Percentiles rank a stretch among this genome's conserved stretches.
Conservation (phyloP, 176 grass and related monocot species). For the Rhynchospora pubera region DNA sequence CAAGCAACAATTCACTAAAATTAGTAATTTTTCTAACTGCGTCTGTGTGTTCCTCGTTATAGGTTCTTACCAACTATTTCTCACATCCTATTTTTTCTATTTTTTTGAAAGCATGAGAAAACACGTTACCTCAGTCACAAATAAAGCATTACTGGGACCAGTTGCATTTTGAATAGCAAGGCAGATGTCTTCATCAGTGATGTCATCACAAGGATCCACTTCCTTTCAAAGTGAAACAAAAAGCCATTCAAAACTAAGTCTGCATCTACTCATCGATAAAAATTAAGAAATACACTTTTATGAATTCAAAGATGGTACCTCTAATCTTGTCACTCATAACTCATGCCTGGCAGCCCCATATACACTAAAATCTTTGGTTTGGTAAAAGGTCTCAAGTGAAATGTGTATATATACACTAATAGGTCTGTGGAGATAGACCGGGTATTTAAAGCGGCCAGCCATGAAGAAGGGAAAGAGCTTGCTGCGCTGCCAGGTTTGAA, state of each 20-base stretch:
- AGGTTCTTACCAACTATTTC: background rate
- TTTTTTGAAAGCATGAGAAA: background rate
- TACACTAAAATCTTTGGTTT: too few relatives aligned
- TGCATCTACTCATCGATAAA: background rate
- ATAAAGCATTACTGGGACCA: slow-evolving; percentile 88
- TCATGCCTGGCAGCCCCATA: too few relatives aligned
- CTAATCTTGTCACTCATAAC: slow-evolving; percentile 23
- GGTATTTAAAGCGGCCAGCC: too few relatives aligned
- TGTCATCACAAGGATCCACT: slow-evolving; percentile 96
- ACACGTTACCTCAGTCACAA: slow-evolving; percentile 76
- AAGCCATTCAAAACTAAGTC: background rate
- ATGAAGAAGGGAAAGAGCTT: too few relatives aligned
- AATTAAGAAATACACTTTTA: background rate
- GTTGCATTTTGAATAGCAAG: slow-evolving; percentile 98
- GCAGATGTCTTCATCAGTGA: slow-evolving; percentile 92
- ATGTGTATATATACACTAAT: too few relatives aligned
- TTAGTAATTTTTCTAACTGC: background rate
- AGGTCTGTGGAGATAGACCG: too few relatives aligned
- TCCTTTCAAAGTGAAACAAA: slow-evolving; percentile 37
- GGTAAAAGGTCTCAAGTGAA: too few relatives aligned
- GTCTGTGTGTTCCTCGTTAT: background rate
- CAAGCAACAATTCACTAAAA: background rate
- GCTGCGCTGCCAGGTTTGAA: too few relatives aligned
- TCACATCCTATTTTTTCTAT: background rate
- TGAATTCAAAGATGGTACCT: slow-evolving; percentile 40